A percentile compares a stretch with the other conserved stretches of the same genome.
Conservation (phyloP, 139 green algal species). For the Coelastrella sp. region DNA sequence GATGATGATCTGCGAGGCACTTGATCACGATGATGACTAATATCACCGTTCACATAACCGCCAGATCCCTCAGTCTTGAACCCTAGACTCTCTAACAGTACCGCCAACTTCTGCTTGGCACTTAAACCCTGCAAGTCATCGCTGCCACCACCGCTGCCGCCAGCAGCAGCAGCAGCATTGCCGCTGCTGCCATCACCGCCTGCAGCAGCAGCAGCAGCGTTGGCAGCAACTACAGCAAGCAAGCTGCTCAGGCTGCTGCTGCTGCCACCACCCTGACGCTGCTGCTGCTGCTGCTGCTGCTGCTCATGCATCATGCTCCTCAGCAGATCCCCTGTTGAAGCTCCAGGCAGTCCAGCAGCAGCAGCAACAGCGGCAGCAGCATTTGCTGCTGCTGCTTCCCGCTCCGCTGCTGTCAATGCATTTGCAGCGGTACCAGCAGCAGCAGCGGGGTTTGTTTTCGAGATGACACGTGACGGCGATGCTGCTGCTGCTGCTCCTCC, state of each 20-base stretch:
- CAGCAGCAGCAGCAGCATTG: not conserved
- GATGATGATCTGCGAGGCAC: not conserved
- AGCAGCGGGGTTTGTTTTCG: not conserved
- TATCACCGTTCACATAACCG: not conserved
- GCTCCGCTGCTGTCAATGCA: not conserved
- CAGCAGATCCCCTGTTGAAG: conserved; percentile 5
- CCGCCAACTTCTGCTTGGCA: conserved; percentile 9
- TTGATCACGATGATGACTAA: too few relatives aligned
- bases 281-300: conserved; percentile 20
- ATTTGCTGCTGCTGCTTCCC: not conserved
- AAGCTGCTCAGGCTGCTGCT: conserved; percentile 8
- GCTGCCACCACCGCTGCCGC: not conserved
- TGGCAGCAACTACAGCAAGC: not conserved
- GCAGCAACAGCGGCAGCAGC: conserved; percentile 22
- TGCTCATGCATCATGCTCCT: not conserved
- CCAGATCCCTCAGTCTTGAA: not conserved
- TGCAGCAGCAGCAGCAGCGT: not conserved
- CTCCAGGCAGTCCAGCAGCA: not conserved
- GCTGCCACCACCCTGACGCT: not conserved
- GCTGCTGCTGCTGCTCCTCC: conserved; percentile 23
- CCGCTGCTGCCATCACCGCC: not conserved
- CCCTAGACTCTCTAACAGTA: not conserved
- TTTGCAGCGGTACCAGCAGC: not conserved
- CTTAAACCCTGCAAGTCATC: not conserved
- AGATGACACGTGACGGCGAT: not conserved